Percentiles rank a stretch among this genome's conserved stretches.
phyloP scores from a whole-genome alignment of 768 basidiomycete species.

The Russula ochroleuca region DNA sequence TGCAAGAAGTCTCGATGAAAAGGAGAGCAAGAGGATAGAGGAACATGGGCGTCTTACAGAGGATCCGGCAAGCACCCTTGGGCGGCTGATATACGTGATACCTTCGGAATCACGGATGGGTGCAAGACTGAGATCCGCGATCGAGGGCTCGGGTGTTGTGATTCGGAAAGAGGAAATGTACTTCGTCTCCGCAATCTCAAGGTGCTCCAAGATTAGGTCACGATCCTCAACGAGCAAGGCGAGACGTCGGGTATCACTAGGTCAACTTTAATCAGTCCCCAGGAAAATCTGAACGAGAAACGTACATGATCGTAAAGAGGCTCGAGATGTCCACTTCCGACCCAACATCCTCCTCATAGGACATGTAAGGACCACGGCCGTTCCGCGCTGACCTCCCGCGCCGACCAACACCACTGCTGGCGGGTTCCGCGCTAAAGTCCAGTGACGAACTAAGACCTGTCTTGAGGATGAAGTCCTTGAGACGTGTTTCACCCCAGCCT shows the following conservation, averaged over 20 bases:
- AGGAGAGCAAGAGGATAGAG: neutral
- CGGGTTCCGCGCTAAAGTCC: constrained; percentile 34
- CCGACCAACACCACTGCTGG: constrained; percentile 27
- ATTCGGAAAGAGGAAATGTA: constrained; percentile 74
- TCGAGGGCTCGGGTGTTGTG: constrained; percentile 68
- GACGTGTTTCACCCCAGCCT: constrained; percentile 66
- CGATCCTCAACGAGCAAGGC: constrained; percentile 68
- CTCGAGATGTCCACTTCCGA: constrained; percentile 64
- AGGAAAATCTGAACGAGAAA: constrained; percentile 15
- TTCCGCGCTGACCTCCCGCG: constrained; percentile 1
- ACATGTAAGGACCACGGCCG: constrained; percentile 4
- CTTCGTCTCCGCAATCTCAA: constrained; percentile 74
- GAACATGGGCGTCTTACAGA: constrained; percentile 27
- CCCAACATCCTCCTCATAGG: constrained; percentile 39
- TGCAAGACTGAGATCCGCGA: constrained; percentile 48
- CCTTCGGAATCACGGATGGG: constrained; percentile 36
- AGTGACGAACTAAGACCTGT: constrained; percentile 60
- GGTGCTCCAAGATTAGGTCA: constrained; percentile 69
- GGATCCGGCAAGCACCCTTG: constrained; percentile 46
- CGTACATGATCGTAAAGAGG: constrained; percentile 71
- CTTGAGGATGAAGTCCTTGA: constrained; percentile 67
- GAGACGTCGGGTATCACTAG: constrained; percentile 65
- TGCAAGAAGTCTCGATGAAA: constrained; percentile 22
- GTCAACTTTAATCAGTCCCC: constrained; percentile 11
- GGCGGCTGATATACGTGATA: constrained; percentile 64